Percentiles rank a stretch among this genome's conserved stretches.
Conservation (phyloP, 2,329 filamentous ascomycete species). For the Aspergillus clavatus region DNA sequence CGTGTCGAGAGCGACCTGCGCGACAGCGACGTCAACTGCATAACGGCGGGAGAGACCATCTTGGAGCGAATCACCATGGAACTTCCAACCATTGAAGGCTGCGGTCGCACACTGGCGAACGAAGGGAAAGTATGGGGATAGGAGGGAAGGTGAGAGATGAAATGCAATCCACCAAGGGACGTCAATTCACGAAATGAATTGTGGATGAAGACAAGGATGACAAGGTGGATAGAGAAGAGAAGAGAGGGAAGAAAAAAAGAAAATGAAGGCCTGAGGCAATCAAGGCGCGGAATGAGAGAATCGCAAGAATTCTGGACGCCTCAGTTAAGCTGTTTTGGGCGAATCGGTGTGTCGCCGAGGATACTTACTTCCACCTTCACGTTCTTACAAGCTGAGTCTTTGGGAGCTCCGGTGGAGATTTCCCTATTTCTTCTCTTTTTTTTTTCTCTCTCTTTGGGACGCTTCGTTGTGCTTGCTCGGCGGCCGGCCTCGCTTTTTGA, state of each 20-base stretch:
- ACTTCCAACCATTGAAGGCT: constrained; percentile 32
- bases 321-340: constrained; percentile 30
- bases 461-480: too few species aligned
- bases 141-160: constrained; percentile 1
- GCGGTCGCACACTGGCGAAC: constrained; percentile 19
- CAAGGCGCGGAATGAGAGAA: neutral
- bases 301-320: constrained; percentile 7
- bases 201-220: constrained; percentile 1
- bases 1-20: constrained; percentile 33
- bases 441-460: too few species aligned
- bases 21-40: constrained; percentile 35
- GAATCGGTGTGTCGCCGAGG: constrained; percentile 30
- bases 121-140: constrained; percentile 9
- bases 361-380: constrained; percentile 1
- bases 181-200: constrained; percentile 4
- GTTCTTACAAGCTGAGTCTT: constrained; percentile 5
- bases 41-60: constrained; percentile 28
- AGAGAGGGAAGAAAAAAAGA: constrained; percentile 11
- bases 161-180: constrained; percentile 11
- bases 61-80: constrained; percentile 31
- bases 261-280: neutral
- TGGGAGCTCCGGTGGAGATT: constrained; percentile 3
- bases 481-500: neutral
- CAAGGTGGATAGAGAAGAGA: constrained; percentile 14
- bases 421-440: neutral